Conservation (phyloP, 2,329 filamentous ascomycete species). For the Teratosphaeria destructans region DNA sequence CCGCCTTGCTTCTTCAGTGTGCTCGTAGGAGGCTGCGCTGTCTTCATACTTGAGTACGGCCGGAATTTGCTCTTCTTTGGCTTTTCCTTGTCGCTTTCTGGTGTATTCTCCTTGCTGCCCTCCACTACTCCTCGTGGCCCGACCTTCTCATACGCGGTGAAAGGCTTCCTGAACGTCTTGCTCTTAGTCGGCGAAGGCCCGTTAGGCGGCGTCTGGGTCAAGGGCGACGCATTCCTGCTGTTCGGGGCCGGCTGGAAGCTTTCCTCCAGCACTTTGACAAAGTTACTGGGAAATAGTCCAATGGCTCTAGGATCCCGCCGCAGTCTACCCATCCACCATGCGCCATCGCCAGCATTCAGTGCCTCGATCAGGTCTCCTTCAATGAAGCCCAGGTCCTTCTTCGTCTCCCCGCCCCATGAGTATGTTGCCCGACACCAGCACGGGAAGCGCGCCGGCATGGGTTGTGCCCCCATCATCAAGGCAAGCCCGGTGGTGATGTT, state of each 20-base stretch:
- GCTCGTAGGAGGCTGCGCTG: conserved; percentile 27
- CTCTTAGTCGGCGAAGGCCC: conserved; percentile 36
- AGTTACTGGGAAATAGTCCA: conserved; percentile 93
- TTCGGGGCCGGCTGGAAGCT: conserved; percentile 62
- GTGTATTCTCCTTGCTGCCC: conserved; percentile 24
- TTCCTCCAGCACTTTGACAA: conserved; percentile 80
- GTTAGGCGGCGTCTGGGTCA: conserved; percentile 42
- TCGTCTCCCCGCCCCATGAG: conserved; percentile 48
- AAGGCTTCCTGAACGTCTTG: conserved; percentile 52
- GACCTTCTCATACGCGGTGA: conserved; percentile 47
- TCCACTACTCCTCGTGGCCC: conserved; percentile 14
- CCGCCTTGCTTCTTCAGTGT: conserved; percentile 16
- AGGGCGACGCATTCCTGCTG: conserved; percentile 47
- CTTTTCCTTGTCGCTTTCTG: conserved; percentile 21
- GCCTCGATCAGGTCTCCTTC: conserved; percentile 98
- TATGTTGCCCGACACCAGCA: conserved; percentile 33
- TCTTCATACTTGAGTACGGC: conserved; percentile 43
- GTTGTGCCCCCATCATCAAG: conserved; percentile 3
- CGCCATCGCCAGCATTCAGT: conserved; percentile 91
- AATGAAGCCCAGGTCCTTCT: conserved; percentile 90
- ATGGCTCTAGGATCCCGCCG: conserved; percentile 83
- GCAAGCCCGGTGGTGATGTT: not conserved
- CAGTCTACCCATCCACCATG: conserved; percentile 94
- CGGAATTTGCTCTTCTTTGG: conserved; percentile 30
- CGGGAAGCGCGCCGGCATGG: conserved; percentile 25